A percentile compares a stretch with the other conserved stretches of the same genome.
These are phyloP conservation scores for Ophiostoma tasmaniense DNA, from an alignment of 2,329 filamentous ascomycete genomes.

Conservation along the genomic window DNA sequence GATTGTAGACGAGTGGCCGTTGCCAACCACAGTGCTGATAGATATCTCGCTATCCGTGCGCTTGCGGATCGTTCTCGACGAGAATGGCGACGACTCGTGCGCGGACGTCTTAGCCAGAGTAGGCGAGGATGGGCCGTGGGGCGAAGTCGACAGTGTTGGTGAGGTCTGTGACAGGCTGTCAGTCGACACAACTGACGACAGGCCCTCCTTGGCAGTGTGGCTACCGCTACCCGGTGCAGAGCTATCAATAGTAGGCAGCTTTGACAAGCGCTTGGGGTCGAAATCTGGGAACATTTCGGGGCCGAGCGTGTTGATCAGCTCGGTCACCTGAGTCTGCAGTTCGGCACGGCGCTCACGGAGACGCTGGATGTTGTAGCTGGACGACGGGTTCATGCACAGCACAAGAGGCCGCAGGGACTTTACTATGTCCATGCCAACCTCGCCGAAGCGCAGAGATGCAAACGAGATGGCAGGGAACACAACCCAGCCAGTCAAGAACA, in stretches of 20 bases:
- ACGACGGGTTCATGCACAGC: slow-evolving; percentile 74
- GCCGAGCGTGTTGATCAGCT: slow-evolving; percentile 88
- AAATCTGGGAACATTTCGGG: slow-evolving; percentile 98
- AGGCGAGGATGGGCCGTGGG: slow-evolving; percentile 3
- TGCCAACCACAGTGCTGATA: slow-evolving; percentile 21
- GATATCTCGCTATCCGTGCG: slow-evolving; percentile 45
- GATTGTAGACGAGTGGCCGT: slow-evolving; percentile 35
- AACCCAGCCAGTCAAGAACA: slow-evolving; percentile 62
- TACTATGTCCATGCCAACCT: slow-evolving; percentile 97
- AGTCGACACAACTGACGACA: slow-evolving; percentile 18
- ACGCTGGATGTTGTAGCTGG: slow-evolving; percentile 72
- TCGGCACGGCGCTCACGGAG: slow-evolving; percentile 64
- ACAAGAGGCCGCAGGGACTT: slow-evolving; percentile 87
- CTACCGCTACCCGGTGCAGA: slow-evolving; percentile 21
- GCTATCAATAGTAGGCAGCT: slow-evolving; percentile 39
- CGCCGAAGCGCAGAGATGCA: slow-evolving; percentile 85
- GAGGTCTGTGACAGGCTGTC: slow-evolving; percentile 14
- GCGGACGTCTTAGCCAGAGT: background rate
- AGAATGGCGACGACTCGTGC: background rate
- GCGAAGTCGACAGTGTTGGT: slow-evolving; percentile 1
- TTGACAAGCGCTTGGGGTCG: slow-evolving; percentile 62
- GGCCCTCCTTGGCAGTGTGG: background rate
- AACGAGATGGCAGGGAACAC: slow-evolving; percentile 86
- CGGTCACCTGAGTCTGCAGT: slow-evolving; percentile 74
- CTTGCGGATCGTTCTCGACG: slow-evolving; percentile 17